Base-by-base conservation (phyloP, 306 rosid genomes). In the Malus fusca region DNA sequence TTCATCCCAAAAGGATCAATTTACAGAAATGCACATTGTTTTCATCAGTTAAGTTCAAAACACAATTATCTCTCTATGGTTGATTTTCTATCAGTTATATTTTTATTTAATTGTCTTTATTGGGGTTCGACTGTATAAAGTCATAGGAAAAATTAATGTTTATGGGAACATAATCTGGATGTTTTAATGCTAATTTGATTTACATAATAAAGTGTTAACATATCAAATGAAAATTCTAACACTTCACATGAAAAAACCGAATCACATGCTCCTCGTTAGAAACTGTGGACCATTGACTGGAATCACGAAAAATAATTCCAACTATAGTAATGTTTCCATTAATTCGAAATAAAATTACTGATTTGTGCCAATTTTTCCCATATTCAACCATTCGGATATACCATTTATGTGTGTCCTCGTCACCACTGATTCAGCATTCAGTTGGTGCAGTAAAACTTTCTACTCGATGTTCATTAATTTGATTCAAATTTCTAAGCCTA, bases 1-100 rank as follows among this genome's bases (percentile, higher is more conserved):
- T 86, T 83, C 84, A 82, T 89, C 11, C 95, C 96, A 55, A 88
- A 58, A 66, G 97, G 93, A 79, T 26, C 62, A 61, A 33, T 90
- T 62, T 92, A 92, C 85, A 87, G 85, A 80, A 92, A 78, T 43
- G 76, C 85, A 40, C 74, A 78, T 25, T 78, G 79, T 43, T 82
- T 82, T 65, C 74, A 73, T 60, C 85, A 82, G 85, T 78, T 82
- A 68, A 73, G 79, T 59, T 63, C 37, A 6, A 23, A 26, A 5
- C 23, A 15, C 42, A 61, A 55, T 56, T 56, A 19, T 19, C 13
- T n/a, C 61, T 56, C 25, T 11, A 56, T 56, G 61, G 25, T 21
- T 56, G 9, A 56, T 19, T 46, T 62, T 17, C 14, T 30, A 21
- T 15, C 23, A 8, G 43, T 63, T 2, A 22, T 13, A 13, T 61